These are phyloP conservation scores for Gonium pectorale DNA, from an alignment of 139 green algal species.

Conservation along the genomic window DNA sequence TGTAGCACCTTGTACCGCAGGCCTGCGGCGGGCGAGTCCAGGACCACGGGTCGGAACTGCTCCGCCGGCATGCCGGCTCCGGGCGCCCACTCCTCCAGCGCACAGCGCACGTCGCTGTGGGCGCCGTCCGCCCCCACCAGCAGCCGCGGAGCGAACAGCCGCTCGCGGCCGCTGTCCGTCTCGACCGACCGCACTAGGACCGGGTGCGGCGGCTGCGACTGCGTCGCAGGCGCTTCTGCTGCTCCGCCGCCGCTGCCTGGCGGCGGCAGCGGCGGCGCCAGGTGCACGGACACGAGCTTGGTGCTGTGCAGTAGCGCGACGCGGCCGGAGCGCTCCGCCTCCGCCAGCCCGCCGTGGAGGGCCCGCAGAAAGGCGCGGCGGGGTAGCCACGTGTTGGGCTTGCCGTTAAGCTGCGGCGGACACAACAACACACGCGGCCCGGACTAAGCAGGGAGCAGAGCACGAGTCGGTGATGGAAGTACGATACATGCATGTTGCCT, in stretches of 20 bases:
- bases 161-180: neutral
- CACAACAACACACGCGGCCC: too few relatives aligned
- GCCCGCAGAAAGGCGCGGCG: constrained; percentile 6
- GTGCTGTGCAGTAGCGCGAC: constrained; percentile 16
- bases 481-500: too few relatives aligned
- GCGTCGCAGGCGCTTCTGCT: too few relatives aligned
- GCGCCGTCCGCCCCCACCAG: constrained; percentile 47
- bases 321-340: neutral
- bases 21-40: constrained; percentile 37
- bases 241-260: neutral
- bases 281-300: neutral
- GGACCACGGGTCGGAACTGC: neutral
- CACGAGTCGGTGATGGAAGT: too few relatives aligned
- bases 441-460: too few relatives aligned
- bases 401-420: too few relatives aligned
- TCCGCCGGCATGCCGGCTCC: neutral
- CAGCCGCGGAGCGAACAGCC: constrained; percentile 34
- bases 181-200: too few relatives aligned
- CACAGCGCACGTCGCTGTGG: neutral
- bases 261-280: neutral
- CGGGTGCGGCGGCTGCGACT: too few relatives aligned
- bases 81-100: constrained; percentile 37
- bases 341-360: neutral
- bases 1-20: constrained; percentile 48
- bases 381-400: constrained; percentile 29